Evolutionary conservation across 108 stramenopile species (phyloP), one percentile per base, ranked within the genome.

Genomic region (Pelagomonas calceolata): DNA sequence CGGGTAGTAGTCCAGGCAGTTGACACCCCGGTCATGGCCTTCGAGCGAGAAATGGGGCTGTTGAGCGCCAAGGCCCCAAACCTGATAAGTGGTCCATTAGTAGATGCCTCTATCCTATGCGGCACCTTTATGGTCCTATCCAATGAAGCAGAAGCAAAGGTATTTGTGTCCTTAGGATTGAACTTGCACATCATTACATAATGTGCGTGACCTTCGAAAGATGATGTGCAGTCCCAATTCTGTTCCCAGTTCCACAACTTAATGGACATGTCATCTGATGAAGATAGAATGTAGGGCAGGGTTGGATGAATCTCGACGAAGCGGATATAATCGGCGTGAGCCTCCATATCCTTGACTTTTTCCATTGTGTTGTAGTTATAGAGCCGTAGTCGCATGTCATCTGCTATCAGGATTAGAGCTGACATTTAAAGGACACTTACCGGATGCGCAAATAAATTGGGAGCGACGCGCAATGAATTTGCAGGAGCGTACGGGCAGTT

Each of bases 301-400:
- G 90, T 88, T 45, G 98, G 98, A 77, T 99, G 98, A 31, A 96
- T 91, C 81, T 99, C 98, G 51, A 99, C 78, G 72, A 80, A 88
- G 16, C 98, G 94, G 78, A 99, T 99, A 79, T 97, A 99, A 85
- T 99, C 98, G 33, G 88, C 88, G 82, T 99, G 98, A 1, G 94
- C 98, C 79, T 99, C 98, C 80, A 94, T 91, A 69, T 94, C 94
- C 82, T 93, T 91, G 68, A 98, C 85, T 75, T 95, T 96, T 78
- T 99, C 98, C 93, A 94, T 92, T 68, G 98, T 99, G 78, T 97
- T 97, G 87, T 96, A 99, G 79, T 99, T 99, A 90, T 90, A 97
- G 21, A 94, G 85, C 30, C 98, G 85, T 65, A 98, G 37, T 66
- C 89, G 81, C 92, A 93, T 93, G 73, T 93, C 92, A 36, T 68